Conservation (phyloP, 805 yeast species). For the Teunomyces stri region DNA sequence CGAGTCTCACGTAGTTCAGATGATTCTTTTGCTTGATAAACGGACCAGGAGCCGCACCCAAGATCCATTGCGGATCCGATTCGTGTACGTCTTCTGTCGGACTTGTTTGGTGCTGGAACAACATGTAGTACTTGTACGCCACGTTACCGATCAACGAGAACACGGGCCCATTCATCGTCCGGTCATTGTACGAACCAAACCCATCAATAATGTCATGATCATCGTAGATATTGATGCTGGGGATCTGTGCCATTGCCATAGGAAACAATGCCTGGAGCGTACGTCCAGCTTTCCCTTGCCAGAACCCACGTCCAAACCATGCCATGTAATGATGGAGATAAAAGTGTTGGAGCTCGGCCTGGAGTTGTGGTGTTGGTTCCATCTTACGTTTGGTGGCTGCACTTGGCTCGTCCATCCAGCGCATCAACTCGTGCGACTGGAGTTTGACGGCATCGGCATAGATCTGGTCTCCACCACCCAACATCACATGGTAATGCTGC, state of each 20-base stretch:
- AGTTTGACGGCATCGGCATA: constrained; percentile 80
- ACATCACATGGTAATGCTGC: constrained; percentile 78
- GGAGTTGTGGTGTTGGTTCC: constrained; percentile 47
- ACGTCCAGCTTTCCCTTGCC: constrained; percentile 67
- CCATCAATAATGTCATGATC: constrained; percentile 98
- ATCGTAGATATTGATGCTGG: constrained; percentile 82
- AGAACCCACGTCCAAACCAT: constrained; percentile 91
- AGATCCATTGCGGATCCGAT: constrained; percentile 56
- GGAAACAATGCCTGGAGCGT: constrained; percentile 71
- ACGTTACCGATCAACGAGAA: constrained; percentile 70
- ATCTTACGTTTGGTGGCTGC: constrained; percentile 40
- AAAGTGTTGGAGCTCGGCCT: constrained; percentile 55
- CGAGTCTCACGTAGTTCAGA: constrained; percentile 71
- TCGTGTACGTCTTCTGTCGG: constrained; percentile 39
- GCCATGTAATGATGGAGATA: constrained; percentile 71
- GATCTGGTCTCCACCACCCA: constrained; percentile 97
- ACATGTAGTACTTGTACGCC: constrained; percentile 83
- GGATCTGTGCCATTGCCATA: constrained; percentile 75
- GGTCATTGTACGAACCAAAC: constrained; percentile 80
- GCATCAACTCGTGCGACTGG: constrained; percentile 49
- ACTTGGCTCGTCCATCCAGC: constrained; percentile 62
- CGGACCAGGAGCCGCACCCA: constrained; percentile 59
- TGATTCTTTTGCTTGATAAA: constrained; percentile 66
- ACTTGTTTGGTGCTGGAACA: constrained; percentile 84
- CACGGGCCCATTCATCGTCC: constrained; percentile 68